A percentile compares a stretch with the other conserved stretches of the same genome.
These are phyloP conservation scores for Mortierella antarctica DNA, from an alignment of 192 early-diverging fungal genomes.

Conservation along the genomic window DNA sequence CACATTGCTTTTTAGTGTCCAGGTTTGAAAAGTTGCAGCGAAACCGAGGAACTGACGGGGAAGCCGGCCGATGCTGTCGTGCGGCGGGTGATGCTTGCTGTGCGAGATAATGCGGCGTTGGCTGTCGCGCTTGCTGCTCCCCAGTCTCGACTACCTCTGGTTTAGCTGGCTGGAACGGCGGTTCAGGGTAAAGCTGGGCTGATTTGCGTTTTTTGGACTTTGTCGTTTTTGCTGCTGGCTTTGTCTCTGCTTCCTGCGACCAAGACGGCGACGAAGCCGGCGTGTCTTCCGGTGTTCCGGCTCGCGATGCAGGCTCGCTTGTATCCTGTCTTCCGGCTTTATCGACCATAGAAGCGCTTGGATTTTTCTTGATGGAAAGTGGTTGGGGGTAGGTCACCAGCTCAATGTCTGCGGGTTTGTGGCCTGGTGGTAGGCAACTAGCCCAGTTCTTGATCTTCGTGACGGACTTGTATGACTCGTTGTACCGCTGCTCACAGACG, in stretches of 20 bases:
- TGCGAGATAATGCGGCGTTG: background rate
- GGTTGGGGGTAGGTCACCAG: slow-evolving; percentile 40
- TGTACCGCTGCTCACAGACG: slow-evolving; percentile 75
- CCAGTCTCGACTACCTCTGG: background rate
- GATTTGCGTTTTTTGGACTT: slow-evolving; percentile 36
- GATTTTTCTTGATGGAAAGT: slow-evolving; percentile 39
- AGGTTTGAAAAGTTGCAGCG: slow-evolving; percentile 26
- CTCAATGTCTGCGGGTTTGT: slow-evolving; percentile 42
- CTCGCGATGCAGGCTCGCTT: slow-evolving; percentile 17
- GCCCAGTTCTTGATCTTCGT: slow-evolving; percentile 76
- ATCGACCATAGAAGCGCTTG: slow-evolving; percentile 51
- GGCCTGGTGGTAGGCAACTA: slow-evolving; percentile 60
- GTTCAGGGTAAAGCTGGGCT: slow-evolving; percentile 9
- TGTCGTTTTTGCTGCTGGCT: slow-evolving; percentile 7
- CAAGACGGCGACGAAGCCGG: background rate
- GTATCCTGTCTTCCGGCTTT: slow-evolving; percentile 43
- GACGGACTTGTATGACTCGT: slow-evolving; percentile 62
- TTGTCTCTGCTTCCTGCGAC: slow-evolving; percentile 1
- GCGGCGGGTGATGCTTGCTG: background rate
- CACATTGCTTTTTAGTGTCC: slow-evolving; percentile 3
- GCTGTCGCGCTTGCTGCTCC: background rate
- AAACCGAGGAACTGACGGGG: background rate
- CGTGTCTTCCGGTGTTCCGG: slow-evolving; percentile 30
- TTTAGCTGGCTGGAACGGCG: background rate
- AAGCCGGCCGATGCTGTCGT: background rate